Evolutionary conservation across 139 green algal genomes (phyloP), one percentile per base, ranked within the genome.

Genomic region (Tetradesmus obliquus): DNA sequence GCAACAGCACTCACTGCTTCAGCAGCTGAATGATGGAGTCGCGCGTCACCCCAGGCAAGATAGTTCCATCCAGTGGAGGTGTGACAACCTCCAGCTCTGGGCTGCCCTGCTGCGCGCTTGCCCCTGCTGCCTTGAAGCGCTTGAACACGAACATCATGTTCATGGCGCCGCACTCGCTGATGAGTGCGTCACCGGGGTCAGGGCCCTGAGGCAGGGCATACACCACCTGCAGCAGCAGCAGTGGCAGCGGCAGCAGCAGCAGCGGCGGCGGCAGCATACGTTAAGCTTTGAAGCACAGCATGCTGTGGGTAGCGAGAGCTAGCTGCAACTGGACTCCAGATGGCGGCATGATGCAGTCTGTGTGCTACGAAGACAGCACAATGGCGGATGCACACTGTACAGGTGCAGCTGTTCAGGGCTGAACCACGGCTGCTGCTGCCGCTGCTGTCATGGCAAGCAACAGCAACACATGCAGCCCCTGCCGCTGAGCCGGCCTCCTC

Each of bases 131-230:
- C 8, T 20, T 84, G 87, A 24, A 82, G 54, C 55, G 94, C 51
- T 94, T 86, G 58, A 98, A 24, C 60, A 98, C 80, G 89, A 99
- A 98, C 79, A 99, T 97, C 8, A 99, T 82, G 92, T 99, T 99
- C 97, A 99, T 99, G 71, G 96, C 91, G 13, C 97, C 97, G 51
- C 92, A 96, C 91, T 97, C 96, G n/a, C 92, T 93, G 72, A 97
- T 91, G n/a, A 90, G 20, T 0, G 92, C 92, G 9, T 94, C 76
- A 19, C 93, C 88, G 20, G 89, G 84, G 79, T 93, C 62, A 22
- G 74, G 84, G 13, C 62, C 89, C 19, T 90, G 32, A 2, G 83
- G 92, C 66, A 94, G 54, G 6, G 91, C 92, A 82, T 96, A 96
- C 32, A 96, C 13, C 17, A 96, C 94, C 88, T 91, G 88, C 7